A percentile compares a stretch with the other conserved stretches of the same genome.
Evolutionary conservation across 257 asterid genomes (phyloP).

Genomic region (Solanum microdontum): DNA sequence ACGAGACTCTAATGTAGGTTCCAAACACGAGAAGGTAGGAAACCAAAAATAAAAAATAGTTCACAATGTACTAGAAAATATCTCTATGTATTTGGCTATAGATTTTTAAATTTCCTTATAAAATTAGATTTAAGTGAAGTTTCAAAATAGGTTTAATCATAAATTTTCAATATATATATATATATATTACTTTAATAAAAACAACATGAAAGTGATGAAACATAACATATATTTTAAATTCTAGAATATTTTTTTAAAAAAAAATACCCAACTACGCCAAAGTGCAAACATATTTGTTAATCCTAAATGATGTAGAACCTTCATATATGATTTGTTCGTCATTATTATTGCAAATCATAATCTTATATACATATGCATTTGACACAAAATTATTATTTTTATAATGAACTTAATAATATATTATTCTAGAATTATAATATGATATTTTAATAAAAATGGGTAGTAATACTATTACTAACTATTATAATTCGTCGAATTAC

Average conservation of each 20-base stretch:
- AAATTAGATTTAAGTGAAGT: background rate
- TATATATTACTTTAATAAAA: background rate
- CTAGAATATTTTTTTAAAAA: background rate
- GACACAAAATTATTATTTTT: background rate
- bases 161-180: background rate
- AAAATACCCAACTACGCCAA: background rate
- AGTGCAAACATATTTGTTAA: background rate
- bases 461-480: background rate
- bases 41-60: background rate
- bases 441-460: background rate
- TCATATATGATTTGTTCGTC: background rate
- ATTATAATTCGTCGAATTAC: background rate
- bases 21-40: too few relatives aligned
- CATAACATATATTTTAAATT: background rate
- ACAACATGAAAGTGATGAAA: background rate
- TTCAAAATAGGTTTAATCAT: background rate
- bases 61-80: background rate
- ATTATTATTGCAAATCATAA: background rate
- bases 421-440: background rate
- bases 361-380: background rate
- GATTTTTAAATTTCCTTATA: background rate
- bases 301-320: background rate
- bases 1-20: background rate
- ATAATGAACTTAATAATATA: background rate
- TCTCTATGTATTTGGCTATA: background rate